Base-by-base conservation (phyloP, 257 asterid genomes). In the Leonotis leonurus region DNA sequence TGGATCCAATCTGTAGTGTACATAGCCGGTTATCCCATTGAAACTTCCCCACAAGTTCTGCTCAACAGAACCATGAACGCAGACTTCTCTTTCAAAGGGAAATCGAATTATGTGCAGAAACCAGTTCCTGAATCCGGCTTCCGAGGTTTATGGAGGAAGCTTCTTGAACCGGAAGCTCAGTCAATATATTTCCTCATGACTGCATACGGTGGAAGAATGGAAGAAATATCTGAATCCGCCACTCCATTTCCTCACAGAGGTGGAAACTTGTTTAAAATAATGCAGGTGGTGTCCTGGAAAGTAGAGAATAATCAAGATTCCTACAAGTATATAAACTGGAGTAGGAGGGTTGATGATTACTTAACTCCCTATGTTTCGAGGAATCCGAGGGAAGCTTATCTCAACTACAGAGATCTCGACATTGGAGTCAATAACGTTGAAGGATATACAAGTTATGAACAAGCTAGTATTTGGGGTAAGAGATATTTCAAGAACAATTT, bases 371-470 rank as follows among this genome's bases (percentile, higher is more conserved):
- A 65, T 26, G 84, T 69, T 27, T 79, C 84, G 3, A 75, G 37
- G 27, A 25, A 3, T 2, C 81, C 84, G 0, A 62, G 84, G 61
- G 65, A 25, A 3, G 72, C 80, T 0, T 76, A 75, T 8, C 8
- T 70, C 24, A 75, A 75, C 14, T 75, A 69, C 49, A 62, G 81
- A 49, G 84, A 79, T 76, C 70, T 76, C 0, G 82, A 79, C 10
- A 44, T 79, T 0, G 80, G 80, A 37, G 70, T 67, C 0, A 73
- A 76, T 21, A 26, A 26, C 9, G 36, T 14, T 1, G 18, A 36
- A 1, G 79, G 81, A 13, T 16, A 40, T 6, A 69, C 55, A 3
- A 75, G 84, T 27, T 70, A 69, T 0, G 64, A 8, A 14, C 50
- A 61, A 12, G 74, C 74, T 1, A 69, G 74, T 11, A 4, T 50